Base-by-base conservation (phyloP, 495 filamentous ascomycete genomes). In the Podospora pseudopauciseta region DNA sequence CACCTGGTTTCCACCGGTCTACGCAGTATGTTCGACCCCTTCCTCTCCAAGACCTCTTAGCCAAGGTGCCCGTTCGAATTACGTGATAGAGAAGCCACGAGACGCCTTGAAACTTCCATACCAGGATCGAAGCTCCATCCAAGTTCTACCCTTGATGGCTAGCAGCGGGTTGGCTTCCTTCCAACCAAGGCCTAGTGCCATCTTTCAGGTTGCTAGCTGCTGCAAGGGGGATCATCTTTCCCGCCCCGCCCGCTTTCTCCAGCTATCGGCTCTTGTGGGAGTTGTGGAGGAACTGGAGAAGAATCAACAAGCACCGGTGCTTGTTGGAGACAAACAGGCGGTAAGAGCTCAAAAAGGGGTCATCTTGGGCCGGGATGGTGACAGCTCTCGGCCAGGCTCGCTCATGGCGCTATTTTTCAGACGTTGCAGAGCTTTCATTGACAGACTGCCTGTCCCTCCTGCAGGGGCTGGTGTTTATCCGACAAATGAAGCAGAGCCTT, bases 271-370 rank as follows among this genome's bases (percentile, higher is more conserved):
- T 28, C 49, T 32, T 66, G 65, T 26, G 26, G 26, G 56, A 66
- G 58, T 32, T 32, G 55, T 13, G 30, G 65, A 32, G 32, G 65
- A 57, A 66, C 60, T 66, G 54, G 54, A 62, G 28, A 66, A 62
- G 13, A 34, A 66, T 15, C 20, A 20, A 23, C 23, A 23, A 11
- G 11, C 20, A 11, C 28, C 26, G 23, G 58, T 19, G 20, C 15
- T 62, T 62, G 23, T 23, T 23, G 32, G 16, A n/a, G 20, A n/a
- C 7, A 32, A 61, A 63, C 60, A 30, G 32, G 60, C 60, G 30
- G 28, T 39, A 63, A 63, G 30, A 63, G 28, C 39, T 11, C 9
- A 13, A 49, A 49, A 49, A 49, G 39, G 39, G 39, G 15, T 49
- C 39, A 49, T 49, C 2, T 11, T 13, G 39, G 9, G 39, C 39